These are phyloP conservation scores for Kazachstania africana DNA, from an alignment of 805 yeast genomes.

Conservation along the genomic window DNA sequence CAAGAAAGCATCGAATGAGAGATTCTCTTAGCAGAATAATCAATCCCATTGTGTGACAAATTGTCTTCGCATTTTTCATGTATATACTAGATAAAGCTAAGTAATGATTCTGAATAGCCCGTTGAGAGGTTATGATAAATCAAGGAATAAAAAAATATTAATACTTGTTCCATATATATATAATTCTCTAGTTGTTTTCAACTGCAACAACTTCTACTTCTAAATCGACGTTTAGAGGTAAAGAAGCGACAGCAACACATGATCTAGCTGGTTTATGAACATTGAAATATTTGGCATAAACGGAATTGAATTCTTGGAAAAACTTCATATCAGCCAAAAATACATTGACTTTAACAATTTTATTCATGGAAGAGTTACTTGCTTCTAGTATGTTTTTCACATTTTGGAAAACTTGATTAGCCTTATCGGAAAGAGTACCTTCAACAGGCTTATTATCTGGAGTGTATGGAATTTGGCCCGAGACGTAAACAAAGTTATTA, in stretches of 20 bases:
- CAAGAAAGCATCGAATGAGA: too few species aligned
- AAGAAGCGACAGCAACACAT: conserved; percentile 83
- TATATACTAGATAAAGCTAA: too few species aligned
- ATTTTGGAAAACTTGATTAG: conserved; percentile 60
- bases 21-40: too few species aligned
- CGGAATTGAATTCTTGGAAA: conserved; percentile 73
- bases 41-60: too few species aligned
- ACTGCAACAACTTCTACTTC: conserved; percentile 89
- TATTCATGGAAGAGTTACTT: conserved; percentile 69
- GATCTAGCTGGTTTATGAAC: conserved; percentile 89
- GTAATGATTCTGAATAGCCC: too few species aligned
- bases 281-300: conserved; percentile 63
- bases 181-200: conserved; percentile 30
- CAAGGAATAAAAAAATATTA: neutral
- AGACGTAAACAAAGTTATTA: conserved; percentile 75
- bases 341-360: conserved; percentile 73
- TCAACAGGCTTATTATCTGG: conserved; percentile 66
- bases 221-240: conserved; percentile 73
- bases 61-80: too few species aligned
- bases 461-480: conserved; percentile 90
- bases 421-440: conserved; percentile 63
- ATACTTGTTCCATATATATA: neutral
- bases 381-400: conserved; percentile 64
- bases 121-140: too few species aligned
- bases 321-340: conserved; percentile 83